Evolutionary conservation across 1,139 yeast species (phyloP), one percentile per base, ranked within the genome.

Genomic region (Yamadazyma pseudoaaseri): DNA sequence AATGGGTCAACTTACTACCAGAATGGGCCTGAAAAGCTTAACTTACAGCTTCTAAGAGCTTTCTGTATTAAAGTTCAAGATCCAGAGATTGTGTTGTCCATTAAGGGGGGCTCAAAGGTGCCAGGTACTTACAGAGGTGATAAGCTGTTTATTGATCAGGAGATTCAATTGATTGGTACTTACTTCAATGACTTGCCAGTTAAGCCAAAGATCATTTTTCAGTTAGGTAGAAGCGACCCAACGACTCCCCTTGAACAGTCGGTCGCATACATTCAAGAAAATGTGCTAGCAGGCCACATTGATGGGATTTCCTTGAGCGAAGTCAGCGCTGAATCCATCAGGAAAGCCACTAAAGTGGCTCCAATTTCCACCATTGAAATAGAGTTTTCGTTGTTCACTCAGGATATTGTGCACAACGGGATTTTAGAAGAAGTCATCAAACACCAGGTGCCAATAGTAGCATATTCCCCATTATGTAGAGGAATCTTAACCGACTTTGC

Each of bases 401-500:
- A 73, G 31, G 85, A 81, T 26, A 71, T 81, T 21, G 51, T 78
- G 26, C 42, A 58, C 7, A 76, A 82, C 48, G 95, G 90, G 1
- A 70, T 82, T 14, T 72, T 81, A 41, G 70, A 67, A 11, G 81
- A 79, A 39, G 63, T 73, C 25, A 53, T 70, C 10, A 44, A 48
- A 30, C 51, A 52, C 25, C 65, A 64, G n/a, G 71, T 86, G 37
- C 83, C 92, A 6, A 64, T 86, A 24, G 62, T 84, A 41, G 86
- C 90, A 17, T 86, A 87, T 59, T 82, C 95, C 17, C 96, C 96
- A 26, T 66, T 87, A 41, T 81, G 87, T n/a, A 70, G 85, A 49
- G 96, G 96, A 1, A 59, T 79, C 37, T 70, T 87, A 39, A 81
- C 94, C 6, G 94, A 92, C 37, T 44, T 44, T 32, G 51, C 63